Evolutionary conservation across 2,329 filamentous ascomycete genomes (phyloP).

Genomic region (Cladosporium sp.): DNA sequence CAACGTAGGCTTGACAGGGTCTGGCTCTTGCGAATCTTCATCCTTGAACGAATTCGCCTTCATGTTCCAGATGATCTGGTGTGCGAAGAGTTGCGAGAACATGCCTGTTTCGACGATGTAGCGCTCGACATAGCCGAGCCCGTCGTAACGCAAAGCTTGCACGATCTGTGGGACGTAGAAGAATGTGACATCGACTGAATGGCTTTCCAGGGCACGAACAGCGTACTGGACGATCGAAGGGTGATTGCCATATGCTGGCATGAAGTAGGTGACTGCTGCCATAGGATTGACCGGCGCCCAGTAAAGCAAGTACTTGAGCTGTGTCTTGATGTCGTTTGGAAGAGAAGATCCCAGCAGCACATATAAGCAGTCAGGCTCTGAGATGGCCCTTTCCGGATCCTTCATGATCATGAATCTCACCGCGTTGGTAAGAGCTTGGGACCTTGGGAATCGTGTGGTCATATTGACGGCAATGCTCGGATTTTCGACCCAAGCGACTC

Average conservation of each 20-base stretch:
- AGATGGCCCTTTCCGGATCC: slow-evolving; percentile 76
- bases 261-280: slow-evolving; percentile 87
- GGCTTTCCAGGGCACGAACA: slow-evolving; percentile 88
- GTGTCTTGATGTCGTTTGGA: slow-evolving; percentile 73
- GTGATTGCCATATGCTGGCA: slow-evolving; percentile 86
- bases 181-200: slow-evolving; percentile 95
- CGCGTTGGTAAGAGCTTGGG: slow-evolving; percentile 66
- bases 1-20: slow-evolving; percentile 86
- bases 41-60: slow-evolving; percentile 99
- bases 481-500: slow-evolving; percentile 81
- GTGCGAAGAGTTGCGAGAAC: slow-evolving; percentile 95
- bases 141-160: slow-evolving; percentile 88
- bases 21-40: slow-evolving; percentile 85
- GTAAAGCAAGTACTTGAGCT: slow-evolving; percentile 89
- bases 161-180: slow-evolving; percentile 99
- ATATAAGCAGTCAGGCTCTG: slow-evolving; percentile 76
- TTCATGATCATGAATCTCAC: slow-evolving; percentile 76
- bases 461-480: slow-evolving; percentile 86
- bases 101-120: slow-evolving; percentile 97
- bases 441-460: slow-evolving; percentile 67
- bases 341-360: slow-evolving; percentile 73
- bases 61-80: slow-evolving; percentile 99
- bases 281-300: slow-evolving; percentile 92
- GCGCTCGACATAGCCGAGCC: slow-evolving; percentile 86
- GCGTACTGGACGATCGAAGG: slow-evolving; percentile 94